Evolutionary conservation across 2,329 filamentous ascomycete genomes (phyloP), one percentile per base, ranked within the genome.

Genomic region (Colletotrichum sp.): DNA sequence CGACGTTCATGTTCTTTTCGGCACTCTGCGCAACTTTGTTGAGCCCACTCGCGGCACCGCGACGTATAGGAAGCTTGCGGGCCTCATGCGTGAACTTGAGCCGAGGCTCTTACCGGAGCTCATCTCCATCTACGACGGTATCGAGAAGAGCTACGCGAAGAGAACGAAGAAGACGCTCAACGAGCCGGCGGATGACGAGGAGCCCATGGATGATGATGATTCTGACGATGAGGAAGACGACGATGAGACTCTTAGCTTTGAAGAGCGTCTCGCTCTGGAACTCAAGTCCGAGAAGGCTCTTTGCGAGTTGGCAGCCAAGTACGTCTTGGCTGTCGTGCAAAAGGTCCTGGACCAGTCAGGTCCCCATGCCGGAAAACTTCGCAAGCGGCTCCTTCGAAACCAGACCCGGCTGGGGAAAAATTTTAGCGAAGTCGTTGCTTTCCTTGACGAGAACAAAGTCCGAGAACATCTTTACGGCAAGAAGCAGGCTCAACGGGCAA

Each of bases 241-340:
- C 34, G 88, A 91, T 74, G 86, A 90, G 75, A 87, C 87, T 24
- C 82, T 91, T 57, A 87, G 91, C 34, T 88, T 89, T 69, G 88
- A 90, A 80, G 88, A 94, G 80, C 90, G 91, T 73, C 87, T 92
- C 78, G 90, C 93, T 64, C 90, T 90, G 52, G 91, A 93, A 72
- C 89, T 98, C 39, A 89, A 96, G 74, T 93, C 95, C 0, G 97
- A 99, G 84, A 94, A 96, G 82, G 92, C 93, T 24, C 90, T 99
- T 1, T 99, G 96, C 84, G 94, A 96, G 80, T 88, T 98, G 30
- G 93, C 96, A 0, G 94, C 93, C 77, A 98, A 97, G 82, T 91
- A 98, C 59, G 94, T 98, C 48, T 90, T 98, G 57, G 94, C 93
- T 15, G 92, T 98, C 26, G 88, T 94, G 12, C 95, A 93, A 24